Evolutionary conservation across 257 asterid genomes (phyloP).

Genomic region (Salvia rosmarinus): DNA sequence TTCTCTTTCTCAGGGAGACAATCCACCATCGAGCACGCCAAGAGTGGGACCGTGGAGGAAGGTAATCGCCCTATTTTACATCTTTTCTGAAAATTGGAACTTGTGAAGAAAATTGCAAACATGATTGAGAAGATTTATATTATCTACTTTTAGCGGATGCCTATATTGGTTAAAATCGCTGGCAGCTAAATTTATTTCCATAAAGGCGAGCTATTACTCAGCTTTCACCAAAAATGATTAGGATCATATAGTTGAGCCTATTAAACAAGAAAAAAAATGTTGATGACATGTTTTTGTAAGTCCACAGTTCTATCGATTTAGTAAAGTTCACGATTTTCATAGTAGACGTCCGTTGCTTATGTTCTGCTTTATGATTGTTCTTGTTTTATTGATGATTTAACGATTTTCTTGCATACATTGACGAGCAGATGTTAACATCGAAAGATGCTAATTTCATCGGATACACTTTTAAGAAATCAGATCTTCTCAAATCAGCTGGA

Average conservation of each 20-base stretch:
- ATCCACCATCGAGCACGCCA: slow-evolving; percentile 65
- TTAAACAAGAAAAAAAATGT: not conserved
- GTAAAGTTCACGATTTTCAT: not conserved
- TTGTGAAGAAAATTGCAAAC: not conserved
- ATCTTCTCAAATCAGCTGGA: slow-evolving; percentile 76
- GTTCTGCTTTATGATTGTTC: not conserved
- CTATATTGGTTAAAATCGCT: not conserved
- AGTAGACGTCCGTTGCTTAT: not conserved
- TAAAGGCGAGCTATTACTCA: not conserved
- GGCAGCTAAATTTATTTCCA: not conserved
- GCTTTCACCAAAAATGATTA: not conserved
- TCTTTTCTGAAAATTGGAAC: slow-evolving; percentile 10
- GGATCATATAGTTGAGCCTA: not conserved
- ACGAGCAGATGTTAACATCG: slow-evolving; percentile 86
- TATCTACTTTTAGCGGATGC: not conserved
- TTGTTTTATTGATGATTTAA: slow-evolving; percentile 6
- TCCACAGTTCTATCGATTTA: not conserved
- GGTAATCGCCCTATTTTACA: slow-evolving; percentile 48
- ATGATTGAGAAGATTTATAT: not conserved
- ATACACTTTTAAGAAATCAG: slow-evolving; percentile 94
- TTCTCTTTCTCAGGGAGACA: slow-evolving; percentile 58
- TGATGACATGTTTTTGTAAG: not conserved
- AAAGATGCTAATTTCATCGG: slow-evolving; percentile 95
- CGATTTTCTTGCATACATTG: slow-evolving; percentile 18
- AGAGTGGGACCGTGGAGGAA: slow-evolving; percentile 98